phyloP scores from a whole-genome alignment of 2,329 filamentous ascomycete species.

The Stylonectria norvegica region DNA sequence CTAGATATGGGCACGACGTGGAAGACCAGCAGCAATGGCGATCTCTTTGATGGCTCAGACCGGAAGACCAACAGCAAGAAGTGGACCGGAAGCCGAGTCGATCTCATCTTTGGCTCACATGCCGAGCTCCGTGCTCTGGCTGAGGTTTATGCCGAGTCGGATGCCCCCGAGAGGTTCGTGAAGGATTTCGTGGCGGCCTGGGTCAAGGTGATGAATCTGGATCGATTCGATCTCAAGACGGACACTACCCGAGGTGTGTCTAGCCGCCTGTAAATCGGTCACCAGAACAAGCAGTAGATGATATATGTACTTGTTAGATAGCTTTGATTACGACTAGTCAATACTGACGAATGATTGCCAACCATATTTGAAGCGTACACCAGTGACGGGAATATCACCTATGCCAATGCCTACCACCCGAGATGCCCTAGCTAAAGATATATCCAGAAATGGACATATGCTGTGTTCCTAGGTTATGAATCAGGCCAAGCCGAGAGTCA shows the following conservation, averaged over 20 bases:
- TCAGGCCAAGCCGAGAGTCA: too few relatives aligned
- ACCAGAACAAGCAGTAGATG: slow-evolving; percentile 21
- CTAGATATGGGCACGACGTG: slow-evolving; percentile 66
- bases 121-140: slow-evolving; percentile 67
- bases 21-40: slow-evolving; percentile 45
- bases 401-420: too few relatives aligned
- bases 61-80: slow-evolving; percentile 64
- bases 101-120: slow-evolving; percentile 69
- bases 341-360: too few relatives aligned
- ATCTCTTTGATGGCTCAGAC: slow-evolving; percentile 62
- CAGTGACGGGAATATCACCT: too few relatives aligned
- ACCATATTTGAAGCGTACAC: too few relatives aligned
- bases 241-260: slow-evolving; percentile 9
- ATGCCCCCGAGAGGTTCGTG: slow-evolving; percentile 60
- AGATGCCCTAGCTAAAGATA: too few relatives aligned
- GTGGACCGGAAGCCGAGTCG: slow-evolving; percentile 66
- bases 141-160: slow-evolving; percentile 64
- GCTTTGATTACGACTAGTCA: too few relatives aligned
- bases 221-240: slow-evolving; percentile 58
- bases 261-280: slow-evolving; percentile 21
- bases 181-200: slow-evolving; percentile 69
- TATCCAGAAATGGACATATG: too few relatives aligned
- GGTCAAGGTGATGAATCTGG: slow-evolving; percentile 72
- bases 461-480: too few relatives aligned
- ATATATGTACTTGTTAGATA: too few relatives aligned